Evolutionary conservation across 2,329 filamentous ascomycete species (phyloP).

Genomic region (Chaetomium olivaceum): DNA sequence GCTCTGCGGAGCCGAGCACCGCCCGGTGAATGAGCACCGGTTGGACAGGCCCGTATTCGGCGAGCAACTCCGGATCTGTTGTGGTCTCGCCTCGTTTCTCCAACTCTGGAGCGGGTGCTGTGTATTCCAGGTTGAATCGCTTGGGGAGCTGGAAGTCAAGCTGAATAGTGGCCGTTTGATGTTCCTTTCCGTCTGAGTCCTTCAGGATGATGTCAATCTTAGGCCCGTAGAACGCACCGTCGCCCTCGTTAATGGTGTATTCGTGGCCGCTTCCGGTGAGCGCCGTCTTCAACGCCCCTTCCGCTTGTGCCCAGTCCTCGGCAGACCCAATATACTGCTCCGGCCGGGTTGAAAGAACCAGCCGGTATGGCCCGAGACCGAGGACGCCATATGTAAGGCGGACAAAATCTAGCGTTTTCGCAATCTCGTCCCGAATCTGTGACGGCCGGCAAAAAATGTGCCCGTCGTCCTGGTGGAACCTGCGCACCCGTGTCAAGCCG

Average conservation of each 20-base stretch:
- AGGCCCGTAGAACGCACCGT: constrained; percentile 87
- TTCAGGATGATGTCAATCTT: constrained; percentile 86
- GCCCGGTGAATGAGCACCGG: constrained; percentile 85
- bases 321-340: constrained; percentile 74
- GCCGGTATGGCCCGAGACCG: constrained; percentile 68
- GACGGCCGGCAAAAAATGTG: constrained; percentile 84
- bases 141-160: constrained; percentile 87
- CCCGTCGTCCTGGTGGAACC: constrained; percentile 88
- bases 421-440: constrained; percentile 75
- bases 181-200: constrained; percentile 80
- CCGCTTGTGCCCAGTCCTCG: constrained; percentile 68
- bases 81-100: constrained; percentile 56
- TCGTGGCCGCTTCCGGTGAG: constrained; percentile 63
- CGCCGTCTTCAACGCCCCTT: constrained; percentile 64
- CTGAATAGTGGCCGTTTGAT: constrained; percentile 87
- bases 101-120: constrained; percentile 64
- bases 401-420: constrained; percentile 72
- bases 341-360: constrained; percentile 78
- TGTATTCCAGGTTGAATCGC: constrained; percentile 75
- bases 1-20: constrained; percentile 79
- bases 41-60: constrained; percentile 58
- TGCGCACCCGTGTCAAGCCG: constrained; percentile 78
- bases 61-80: constrained; percentile 49
- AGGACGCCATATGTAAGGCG: constrained; percentile 70
- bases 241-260: constrained; percentile 76